Evolutionary conservation across 2,329 filamentous ascomycete genomes (phyloP), one percentile per base, ranked within the genome.

Genomic region (Fusarium begoniae): DNA sequence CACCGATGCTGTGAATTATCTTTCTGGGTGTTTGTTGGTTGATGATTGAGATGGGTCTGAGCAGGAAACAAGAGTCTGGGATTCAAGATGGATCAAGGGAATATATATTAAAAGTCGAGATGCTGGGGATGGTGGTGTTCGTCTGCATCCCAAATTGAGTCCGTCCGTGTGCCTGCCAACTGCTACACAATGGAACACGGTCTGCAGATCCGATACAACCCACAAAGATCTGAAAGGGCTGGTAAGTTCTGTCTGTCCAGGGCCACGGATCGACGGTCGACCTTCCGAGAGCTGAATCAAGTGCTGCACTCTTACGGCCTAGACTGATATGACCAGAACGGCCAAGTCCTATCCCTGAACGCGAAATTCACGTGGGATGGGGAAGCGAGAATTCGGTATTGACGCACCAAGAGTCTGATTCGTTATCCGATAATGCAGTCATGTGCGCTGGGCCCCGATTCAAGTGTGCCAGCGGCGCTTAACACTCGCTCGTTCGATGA

Each of bases 221-320:
- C 62, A 64, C 48, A 64, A 18, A 74, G 70, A 75, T 74, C 62
- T 75, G 45, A 57, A 53, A 63, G 28, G 73, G 65, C 59, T 45
- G 53, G 70, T 24, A 44, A 59, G 48, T 43, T 43, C 40, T 51
- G 18, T 58, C 15, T 37, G 58, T 43, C 58, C 41, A 62, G 69
- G 66, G 56, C 41, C 38, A 50, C 73, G 73, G 73, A 72, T 75
- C 67, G 70, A 75, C 73, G 73, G 73, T 66, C 73, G 56, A 63
- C 60, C 45, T 64, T 75, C 73, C 73, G 73, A 69, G 26, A 73
- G 51, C 59, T 64, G 43, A 44, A 55, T 43, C 50, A 28, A 40
- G 50, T 48, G 50, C 48, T 38, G 45, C 41, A 63, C 35, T 30
- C 24, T 45, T 47, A 48, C 26, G 57, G 64, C 41, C 48, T 64